Base-by-base conservation (phyloP, 495 filamentous ascomycete species). In the Bryoglossum gracile region DNA sequence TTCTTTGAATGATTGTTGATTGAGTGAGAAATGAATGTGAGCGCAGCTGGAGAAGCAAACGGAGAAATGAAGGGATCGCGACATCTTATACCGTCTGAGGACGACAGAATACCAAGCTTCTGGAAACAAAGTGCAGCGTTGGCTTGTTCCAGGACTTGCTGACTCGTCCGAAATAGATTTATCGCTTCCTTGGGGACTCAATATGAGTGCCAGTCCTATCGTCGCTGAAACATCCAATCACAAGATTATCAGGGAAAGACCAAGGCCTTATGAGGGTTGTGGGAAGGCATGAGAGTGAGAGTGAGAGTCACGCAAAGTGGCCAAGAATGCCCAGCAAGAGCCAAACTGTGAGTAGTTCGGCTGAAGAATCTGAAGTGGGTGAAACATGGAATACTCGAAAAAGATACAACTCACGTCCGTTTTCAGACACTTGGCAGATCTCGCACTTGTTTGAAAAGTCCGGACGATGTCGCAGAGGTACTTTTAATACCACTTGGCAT, bases 11-110 rank as follows among this genome's bases (percentile, higher is more conserved):
- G 38, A 38, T 26, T 16, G 23, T n/a, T n/a, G 26, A 22, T 8
- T 40, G 13, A n/a, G n/a, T 41, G 3, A 44, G 51, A 48, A 54
- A 54, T 34, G 44, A 44, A 48, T 48, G 51, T 48, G 51, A 53
- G 51, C 51, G 51, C 51, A 54, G 51, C 51, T 54, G 51, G 26
- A 39, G 51, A 53, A 48, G 38, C 46, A 48, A 53, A 47, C 8
- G 18, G 30, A 37, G 26, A 54, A 51, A 10, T 41, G 16, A n/a
- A 4, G 43, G 36, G 22, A 14, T 13, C 8, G n/a, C 3, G n/a
- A 9, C n/a, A 51, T 41, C 43, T 53, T 53, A 53, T 53, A 53
- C 18, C 21, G n/a, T 10, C 16, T 3, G 6, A 33, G 21, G 19
- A n/a, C 35, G n/a, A 19, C 35, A 35, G 35, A 44, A 32, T 44